A percentile compares a stretch with the other conserved stretches of the same genome.
Conservation (phyloP, 2,329 filamentous ascomycete genomes). For the Colletotrichum tanaceti region DNA sequence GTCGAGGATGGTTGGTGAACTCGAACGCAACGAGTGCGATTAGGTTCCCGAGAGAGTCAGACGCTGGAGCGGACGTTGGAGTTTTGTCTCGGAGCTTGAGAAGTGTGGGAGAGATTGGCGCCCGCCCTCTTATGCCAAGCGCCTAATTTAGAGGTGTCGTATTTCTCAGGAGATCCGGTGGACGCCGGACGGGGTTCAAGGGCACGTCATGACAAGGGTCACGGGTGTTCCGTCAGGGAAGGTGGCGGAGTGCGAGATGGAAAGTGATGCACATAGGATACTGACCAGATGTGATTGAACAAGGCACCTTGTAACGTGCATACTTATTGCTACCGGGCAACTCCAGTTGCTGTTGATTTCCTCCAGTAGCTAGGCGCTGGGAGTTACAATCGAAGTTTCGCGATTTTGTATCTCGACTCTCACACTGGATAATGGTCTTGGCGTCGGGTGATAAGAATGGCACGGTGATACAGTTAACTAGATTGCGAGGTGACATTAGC, state of each 20-base stretch:
- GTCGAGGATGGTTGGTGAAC: neutral
- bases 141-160: neutral
- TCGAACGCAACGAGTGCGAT: neutral
- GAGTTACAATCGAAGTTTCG: neutral
- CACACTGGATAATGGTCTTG: neutral
- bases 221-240: neutral
- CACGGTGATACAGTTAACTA: too few relatives aligned
- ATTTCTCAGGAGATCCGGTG: neutral
- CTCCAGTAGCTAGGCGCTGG: neutral
- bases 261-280: neutral
- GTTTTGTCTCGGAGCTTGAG: too few relatives aligned
- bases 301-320: neutral
- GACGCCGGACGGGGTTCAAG: neutral
- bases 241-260: neutral
- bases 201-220: constrained; percentile 7
- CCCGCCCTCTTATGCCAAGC: neutral
- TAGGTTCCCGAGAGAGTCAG: neutral
- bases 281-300: neutral
- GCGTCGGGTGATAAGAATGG: neutral
- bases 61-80: too few relatives aligned
- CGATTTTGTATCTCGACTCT: neutral
- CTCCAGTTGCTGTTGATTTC: too few relatives aligned
- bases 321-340: too few relatives aligned
- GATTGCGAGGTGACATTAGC: neutral
- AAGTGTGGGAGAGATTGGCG: too few relatives aligned